These are phyloP conservation scores for Moricandia moricandioides DNA, from an alignment of 345 rosid genomes.

Conservation along the genomic window DNA sequence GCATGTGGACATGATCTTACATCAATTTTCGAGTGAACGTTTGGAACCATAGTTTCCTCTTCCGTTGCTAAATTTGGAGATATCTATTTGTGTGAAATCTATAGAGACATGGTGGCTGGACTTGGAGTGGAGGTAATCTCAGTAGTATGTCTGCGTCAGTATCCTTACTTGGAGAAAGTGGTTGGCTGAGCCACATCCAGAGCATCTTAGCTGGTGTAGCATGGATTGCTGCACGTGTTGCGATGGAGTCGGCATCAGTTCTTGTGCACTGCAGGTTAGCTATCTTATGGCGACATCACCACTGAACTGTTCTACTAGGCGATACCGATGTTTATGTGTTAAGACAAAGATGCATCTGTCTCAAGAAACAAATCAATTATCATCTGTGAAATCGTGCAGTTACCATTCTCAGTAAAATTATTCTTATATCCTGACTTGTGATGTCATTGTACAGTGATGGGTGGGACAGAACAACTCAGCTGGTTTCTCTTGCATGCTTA, in stretches of 20 bases:
- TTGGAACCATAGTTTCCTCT: not conserved
- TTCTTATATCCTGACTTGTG: conserved; percentile 11
- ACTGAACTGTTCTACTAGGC: conserved; percentile 1
- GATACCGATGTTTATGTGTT: conserved; percentile 7
- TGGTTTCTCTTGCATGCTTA: conserved; percentile 88
- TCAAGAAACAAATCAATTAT: conserved; percentile 9
- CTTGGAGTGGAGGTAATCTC: conserved; percentile 97
- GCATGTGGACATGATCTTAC: conserved; percentile 22
- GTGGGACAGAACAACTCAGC: conserved; percentile 98
- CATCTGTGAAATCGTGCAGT: conserved; percentile 1
- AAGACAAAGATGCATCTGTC: conserved; percentile 7
- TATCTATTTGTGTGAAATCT: conserved; percentile 32
- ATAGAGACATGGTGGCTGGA: conserved; percentile 98
- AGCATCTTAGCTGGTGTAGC: conserved; percentile 96
- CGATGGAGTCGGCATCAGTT: conserved; percentile 86
- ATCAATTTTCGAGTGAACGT: conserved; percentile 10
- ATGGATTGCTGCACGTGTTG: conserved; percentile 97
- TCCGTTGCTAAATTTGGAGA: conserved; percentile 4
- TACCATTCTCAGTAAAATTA: conserved; percentile 8
- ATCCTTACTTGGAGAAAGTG: conserved; percentile 92
- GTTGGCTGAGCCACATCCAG: conserved; percentile 97
- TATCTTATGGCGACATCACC: conserved; percentile 12
- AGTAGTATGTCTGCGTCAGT: conserved; percentile 99
- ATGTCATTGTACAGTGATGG: conserved; percentile 70
- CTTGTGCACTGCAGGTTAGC: conserved; percentile 96